These are phyloP conservation scores for Saccharomyces hybrid DNA, from an alignment of 1,139 yeast species.

Conservation along the genomic window DNA sequence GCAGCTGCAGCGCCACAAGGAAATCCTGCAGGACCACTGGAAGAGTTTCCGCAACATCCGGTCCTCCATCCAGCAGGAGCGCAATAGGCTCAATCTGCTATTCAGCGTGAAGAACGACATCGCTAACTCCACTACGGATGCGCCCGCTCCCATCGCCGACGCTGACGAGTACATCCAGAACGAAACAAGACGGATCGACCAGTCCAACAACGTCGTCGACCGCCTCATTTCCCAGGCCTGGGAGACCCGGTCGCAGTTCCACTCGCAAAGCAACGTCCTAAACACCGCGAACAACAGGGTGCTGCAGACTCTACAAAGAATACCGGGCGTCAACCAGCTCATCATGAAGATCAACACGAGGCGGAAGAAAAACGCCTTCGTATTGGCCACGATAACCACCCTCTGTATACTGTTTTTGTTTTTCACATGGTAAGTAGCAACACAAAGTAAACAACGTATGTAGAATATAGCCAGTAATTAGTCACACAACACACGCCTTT, in stretches of 20 bases:
- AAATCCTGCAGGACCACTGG: conserved; percentile 63
- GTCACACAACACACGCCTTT: neutral
- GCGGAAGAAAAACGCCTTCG: conserved; percentile 78
- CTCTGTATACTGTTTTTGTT: conserved; percentile 64
- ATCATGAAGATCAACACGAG: conserved; percentile 79
- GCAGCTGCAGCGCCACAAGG: conserved; percentile 78
- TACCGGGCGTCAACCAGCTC: conserved; percentile 78
- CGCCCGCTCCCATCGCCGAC: conserved; percentile 20
- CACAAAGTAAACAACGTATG: neutral
- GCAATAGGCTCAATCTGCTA: conserved; percentile 66
- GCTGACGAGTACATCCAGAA: conserved; percentile 68
- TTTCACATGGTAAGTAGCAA: conserved; percentile 37
- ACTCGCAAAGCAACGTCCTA: conserved; percentile 60
- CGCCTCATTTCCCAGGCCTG: conserved; percentile 73
- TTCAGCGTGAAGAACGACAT: conserved; percentile 75
- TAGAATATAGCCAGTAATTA: neutral
- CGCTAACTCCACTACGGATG: conserved; percentile 27
- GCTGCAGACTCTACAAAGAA: conserved; percentile 49
- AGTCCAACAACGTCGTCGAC: conserved; percentile 71
- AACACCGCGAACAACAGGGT: conserved; percentile 59
- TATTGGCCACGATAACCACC: conserved; percentile 69
- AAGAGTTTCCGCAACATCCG: conserved; percentile 54
- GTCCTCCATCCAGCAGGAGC: conserved; percentile 57
- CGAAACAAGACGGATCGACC: conserved; percentile 68
- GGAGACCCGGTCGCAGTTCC: conserved; percentile 79